Conservation (phyloP, 495 filamentous ascomycete genomes). For the Aspergillus kassunensis region DNA sequence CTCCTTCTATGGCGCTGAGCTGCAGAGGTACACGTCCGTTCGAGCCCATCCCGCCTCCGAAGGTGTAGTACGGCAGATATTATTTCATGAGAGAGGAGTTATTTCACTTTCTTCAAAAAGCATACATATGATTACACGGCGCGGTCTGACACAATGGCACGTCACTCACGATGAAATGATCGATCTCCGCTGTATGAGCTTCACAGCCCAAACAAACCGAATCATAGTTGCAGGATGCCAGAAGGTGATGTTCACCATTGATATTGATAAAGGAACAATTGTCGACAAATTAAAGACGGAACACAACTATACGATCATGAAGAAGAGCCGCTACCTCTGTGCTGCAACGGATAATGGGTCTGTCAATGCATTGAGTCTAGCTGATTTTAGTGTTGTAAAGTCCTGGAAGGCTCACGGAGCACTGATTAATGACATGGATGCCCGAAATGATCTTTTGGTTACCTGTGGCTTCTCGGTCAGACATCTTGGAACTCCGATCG, state of each 20-base stretch:
- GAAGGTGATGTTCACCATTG: conserved; percentile 81
- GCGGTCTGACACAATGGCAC: conserved; percentile 83
- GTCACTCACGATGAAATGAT: conserved; percentile 71
- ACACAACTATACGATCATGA: conserved; percentile 84
- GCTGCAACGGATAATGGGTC: conserved; percentile 81
- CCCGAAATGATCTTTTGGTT: conserved; percentile 82
- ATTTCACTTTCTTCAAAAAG: conserved; percentile 72
- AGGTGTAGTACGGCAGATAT: conserved; percentile 69
- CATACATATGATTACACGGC: conserved; percentile 78
- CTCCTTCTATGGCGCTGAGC: conserved; percentile 78
- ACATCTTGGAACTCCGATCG: conserved; percentile 58
- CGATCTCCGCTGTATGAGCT: conserved; percentile 88
- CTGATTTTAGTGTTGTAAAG: conserved; percentile 71
- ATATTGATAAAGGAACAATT: conserved; percentile 80
- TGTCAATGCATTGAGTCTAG: conserved; percentile 79
- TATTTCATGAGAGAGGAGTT: conserved; percentile 83
- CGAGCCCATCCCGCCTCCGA: conserved; percentile 62
- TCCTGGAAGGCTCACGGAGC: conserved; percentile 83
- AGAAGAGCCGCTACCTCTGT: conserved; percentile 82
- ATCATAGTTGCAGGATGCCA: conserved; percentile 86
- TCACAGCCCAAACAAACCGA: conserved; percentile 79
- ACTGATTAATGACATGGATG: conserved; percentile 91
- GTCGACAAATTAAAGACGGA: conserved; percentile 69
- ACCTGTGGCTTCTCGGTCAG: conserved; percentile 91
- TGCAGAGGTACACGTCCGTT: conserved; percentile 77